Percentiles rank a stretch among this genome's conserved stretches.
phyloP scores from a whole-genome alignment of 2,329 filamentous ascomycete genomes.

The Aspergillus sp. region DNA sequence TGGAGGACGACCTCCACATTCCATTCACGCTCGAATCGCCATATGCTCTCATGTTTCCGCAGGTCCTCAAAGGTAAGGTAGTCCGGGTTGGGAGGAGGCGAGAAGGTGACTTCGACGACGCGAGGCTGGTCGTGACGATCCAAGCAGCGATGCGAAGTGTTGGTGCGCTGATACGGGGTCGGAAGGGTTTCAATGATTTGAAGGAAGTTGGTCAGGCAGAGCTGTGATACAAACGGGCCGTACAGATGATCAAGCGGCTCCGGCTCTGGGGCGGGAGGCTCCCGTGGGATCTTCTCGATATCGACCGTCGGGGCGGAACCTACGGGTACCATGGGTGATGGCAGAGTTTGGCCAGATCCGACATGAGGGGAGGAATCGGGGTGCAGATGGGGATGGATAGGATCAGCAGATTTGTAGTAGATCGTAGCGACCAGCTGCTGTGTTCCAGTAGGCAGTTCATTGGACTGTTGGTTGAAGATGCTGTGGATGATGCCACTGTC shows the following conservation, averaged over 20 bases:
- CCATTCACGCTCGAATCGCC: slow-evolving; percentile 84
- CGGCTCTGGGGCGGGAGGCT: slow-evolving; percentile 56
- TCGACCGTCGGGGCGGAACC: slow-evolving; percentile 55
- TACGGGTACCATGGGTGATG: slow-evolving; percentile 43
- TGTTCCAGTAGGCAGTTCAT: slow-evolving; percentile 42
- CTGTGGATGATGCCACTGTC: slow-evolving; percentile 51
- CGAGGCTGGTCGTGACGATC: slow-evolving; percentile 51
- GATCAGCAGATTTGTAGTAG: slow-evolving; percentile 50
- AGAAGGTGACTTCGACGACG: slow-evolving; percentile 56
- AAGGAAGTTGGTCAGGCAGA: slow-evolving; percentile 59
- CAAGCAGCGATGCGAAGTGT: slow-evolving; percentile 51
- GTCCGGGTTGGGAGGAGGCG: slow-evolving; percentile 51
- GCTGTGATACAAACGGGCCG: slow-evolving; percentile 56
- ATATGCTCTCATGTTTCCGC: slow-evolving; percentile 77
- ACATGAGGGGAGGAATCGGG: slow-evolving; percentile 48
- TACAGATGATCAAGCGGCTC: slow-evolving; percentile 59
- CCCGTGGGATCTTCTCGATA: slow-evolving; percentile 55
- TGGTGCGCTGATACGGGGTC: slow-evolving; percentile 52
- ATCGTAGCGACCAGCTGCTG: slow-evolving; percentile 51
- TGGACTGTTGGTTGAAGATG: slow-evolving; percentile 47
- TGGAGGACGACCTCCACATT: slow-evolving; percentile 83
- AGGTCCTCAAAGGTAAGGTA: slow-evolving; percentile 64
- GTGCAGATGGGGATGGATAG: slow-evolving; percentile 50
- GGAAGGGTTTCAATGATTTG: slow-evolving; percentile 53
- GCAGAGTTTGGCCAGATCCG: slow-evolving; percentile 40